These are phyloP conservation scores for Monilinia vaccinii-corymbosi DNA, from an alignment of 2,329 filamentous ascomycete species.

Conservation along the genomic window DNA sequence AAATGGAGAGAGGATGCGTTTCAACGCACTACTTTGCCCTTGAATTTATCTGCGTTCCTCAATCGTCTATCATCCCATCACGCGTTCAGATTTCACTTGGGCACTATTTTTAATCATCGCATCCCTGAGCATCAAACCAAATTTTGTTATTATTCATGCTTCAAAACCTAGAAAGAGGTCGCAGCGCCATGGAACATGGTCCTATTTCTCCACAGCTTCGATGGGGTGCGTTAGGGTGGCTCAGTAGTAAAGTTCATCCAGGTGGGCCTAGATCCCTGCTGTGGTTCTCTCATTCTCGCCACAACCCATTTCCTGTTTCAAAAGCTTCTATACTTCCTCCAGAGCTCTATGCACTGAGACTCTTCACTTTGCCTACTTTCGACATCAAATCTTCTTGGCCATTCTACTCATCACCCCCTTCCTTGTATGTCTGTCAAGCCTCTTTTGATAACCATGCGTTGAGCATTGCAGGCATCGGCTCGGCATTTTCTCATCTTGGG, in stretches of 20 bases:
- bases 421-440: slow-evolving; percentile 1
- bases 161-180: slow-evolving; percentile 7
- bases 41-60: slow-evolving; percentile 9
- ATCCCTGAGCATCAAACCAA: slow-evolving; percentile 12
- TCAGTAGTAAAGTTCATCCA: slow-evolving; percentile 9
- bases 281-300: slow-evolving; percentile 5
- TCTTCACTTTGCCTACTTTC: slow-evolving; percentile 4
- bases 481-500: slow-evolving; percentile 19
- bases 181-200: background rate
- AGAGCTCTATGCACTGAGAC: slow-evolving; percentile 18
- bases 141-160: slow-evolving; percentile 10
- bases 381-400: background rate
- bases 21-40: slow-evolving; percentile 14
- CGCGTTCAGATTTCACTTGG: background rate
- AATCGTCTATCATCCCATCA: slow-evolving; percentile 7
- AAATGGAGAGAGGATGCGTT: background rate
- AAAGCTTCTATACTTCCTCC: slow-evolving; percentile 24
- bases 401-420: background rate
- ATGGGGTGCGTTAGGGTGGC: background rate
- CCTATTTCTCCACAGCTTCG: slow-evolving; percentile 8
- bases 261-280: slow-evolving; percentile 6
- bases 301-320: slow-evolving; percentile 15
- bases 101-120: slow-evolving; percentile 10
- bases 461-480: slow-evolving; percentile 15
- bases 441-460: slow-evolving; percentile 6